Conservation (phyloP, 768 basidiomycete genomes). For the Boletus rex-veris region DNA sequence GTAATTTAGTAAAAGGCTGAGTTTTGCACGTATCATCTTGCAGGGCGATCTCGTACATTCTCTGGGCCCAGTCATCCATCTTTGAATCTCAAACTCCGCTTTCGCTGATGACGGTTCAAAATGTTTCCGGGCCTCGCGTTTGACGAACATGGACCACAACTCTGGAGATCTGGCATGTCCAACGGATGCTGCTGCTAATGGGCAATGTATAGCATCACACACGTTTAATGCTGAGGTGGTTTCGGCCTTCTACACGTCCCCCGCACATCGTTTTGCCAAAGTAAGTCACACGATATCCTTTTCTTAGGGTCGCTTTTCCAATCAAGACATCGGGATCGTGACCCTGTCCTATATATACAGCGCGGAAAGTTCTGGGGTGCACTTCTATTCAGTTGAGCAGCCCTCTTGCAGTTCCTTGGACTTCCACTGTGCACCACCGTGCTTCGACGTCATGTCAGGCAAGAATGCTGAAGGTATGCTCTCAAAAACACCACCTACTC, state of each 20-base stretch:
- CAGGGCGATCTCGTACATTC: too few relatives aligned
- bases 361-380: background rate
- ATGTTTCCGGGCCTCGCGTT: background rate
- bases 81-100: background rate
- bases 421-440: background rate
- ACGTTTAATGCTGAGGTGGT: background rate
- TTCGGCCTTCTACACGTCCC: background rate
- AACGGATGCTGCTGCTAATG: background rate
- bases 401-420: background rate
- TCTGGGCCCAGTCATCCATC: too few relatives aligned
- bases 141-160: background rate
- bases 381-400: background rate
- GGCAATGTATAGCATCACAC: background rate
- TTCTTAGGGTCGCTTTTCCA: background rate
- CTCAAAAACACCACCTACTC: background rate
- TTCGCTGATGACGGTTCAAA: background rate
- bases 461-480: background rate
- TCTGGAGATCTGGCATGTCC: background rate
- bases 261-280: background rate
- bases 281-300: background rate
- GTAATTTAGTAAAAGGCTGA: too few relatives aligned
- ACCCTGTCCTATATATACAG: slow-evolving; percentile 15
- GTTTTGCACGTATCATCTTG: too few relatives aligned
- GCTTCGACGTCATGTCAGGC: slow-evolving; percentile 9
- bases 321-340: background rate